These are phyloP conservation scores for Xylaria longipes DNA, from an alignment of 495 filamentous ascomycete genomes.

Conservation along the genomic window DNA sequence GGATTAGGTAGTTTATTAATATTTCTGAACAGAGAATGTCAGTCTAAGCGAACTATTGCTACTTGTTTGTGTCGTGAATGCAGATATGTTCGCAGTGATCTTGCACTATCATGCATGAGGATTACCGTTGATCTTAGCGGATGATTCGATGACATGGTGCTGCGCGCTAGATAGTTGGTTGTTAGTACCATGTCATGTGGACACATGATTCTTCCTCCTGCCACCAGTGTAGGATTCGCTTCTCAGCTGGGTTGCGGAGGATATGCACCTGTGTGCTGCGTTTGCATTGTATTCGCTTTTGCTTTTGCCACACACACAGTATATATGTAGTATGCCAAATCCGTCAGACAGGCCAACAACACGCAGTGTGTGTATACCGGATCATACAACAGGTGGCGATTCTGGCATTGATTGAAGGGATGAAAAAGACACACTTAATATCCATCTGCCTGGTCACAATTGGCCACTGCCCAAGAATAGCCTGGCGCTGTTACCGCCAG, in stretches of 20 bases:
- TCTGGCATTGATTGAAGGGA: neutral
- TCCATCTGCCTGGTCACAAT: neutral
- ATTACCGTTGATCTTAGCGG: slow-evolving; percentile 23
- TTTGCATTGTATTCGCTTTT: slow-evolving; percentile 13
- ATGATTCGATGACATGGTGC: slow-evolving; percentile 20
- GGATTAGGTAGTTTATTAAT: neutral
- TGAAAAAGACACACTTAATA: neutral
- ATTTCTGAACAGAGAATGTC: neutral
- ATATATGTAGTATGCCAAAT: neutral
- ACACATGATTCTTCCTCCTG: slow-evolving; percentile 22
- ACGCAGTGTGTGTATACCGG: neutral
- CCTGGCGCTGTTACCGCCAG: slow-evolving; percentile 1
- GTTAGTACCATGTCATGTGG: slow-evolving; percentile 18
- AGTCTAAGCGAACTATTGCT: neutral
- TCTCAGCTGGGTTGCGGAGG: slow-evolving; percentile 18
- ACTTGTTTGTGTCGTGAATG: slow-evolving; percentile 4
- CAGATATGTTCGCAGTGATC: slow-evolving; percentile 26
- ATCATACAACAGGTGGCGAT: neutral
- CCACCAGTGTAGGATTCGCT: slow-evolving; percentile 20
- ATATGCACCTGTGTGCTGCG: neutral
- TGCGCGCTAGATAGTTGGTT: slow-evolving; percentile 23
- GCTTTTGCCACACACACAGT: slow-evolving; percentile 5
- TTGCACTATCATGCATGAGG: slow-evolving; percentile 25
- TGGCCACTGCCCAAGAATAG: neutral
- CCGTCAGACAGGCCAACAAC: neutral